These are phyloP conservation scores for Lichtheimia ramosa DNA, from an alignment of 371 early-diverging fungal species.

Conservation along the genomic window DNA sequence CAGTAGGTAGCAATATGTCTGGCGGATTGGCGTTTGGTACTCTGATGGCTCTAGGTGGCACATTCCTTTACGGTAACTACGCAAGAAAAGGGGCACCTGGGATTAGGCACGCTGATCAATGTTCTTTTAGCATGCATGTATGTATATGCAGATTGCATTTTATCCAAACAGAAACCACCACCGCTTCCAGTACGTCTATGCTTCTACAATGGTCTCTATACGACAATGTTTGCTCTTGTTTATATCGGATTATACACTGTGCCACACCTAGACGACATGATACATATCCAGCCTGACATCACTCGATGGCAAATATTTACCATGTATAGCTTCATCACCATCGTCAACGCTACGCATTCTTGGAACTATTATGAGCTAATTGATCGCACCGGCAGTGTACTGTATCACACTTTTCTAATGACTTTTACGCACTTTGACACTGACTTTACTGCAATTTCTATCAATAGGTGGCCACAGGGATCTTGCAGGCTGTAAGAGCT, in stretches of 20 bases:
- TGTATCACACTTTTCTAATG: too few species aligned
- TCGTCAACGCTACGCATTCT: slow-evolving; percentile 41
- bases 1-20: background rate
- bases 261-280: slow-evolving; percentile 40
- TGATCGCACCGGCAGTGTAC: slow-evolving; percentile 56
- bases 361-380: slow-evolving; percentile 56
- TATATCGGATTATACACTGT: slow-evolving; percentile 51
- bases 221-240: slow-evolving; percentile 38
- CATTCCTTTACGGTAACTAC: slow-evolving; percentile 53
- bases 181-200: slow-evolving; percentile 52
- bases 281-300: slow-evolving; percentile 28
- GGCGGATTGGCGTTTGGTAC: slow-evolving; percentile 45
- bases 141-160: slow-evolving; percentile 54
- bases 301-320: slow-evolving; percentile 9
- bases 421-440: too few species aligned
- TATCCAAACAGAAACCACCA: slow-evolving; percentile 44
- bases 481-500: slow-evolving; percentile 66
- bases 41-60: slow-evolving; percentile 55
- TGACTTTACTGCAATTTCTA: too few species aligned
- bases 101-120: too few species aligned
- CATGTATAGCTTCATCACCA: slow-evolving; percentile 32
- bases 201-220: slow-evolving; percentile 52
- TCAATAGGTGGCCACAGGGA: slow-evolving; percentile 57
- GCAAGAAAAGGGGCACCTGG: too few species aligned
- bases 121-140: slow-evolving; percentile 41